Evolutionary conservation across 441 rosid genomes (phyloP), one percentile per base, ranked within the genome.

Genomic region (Croton setiger): DNA sequence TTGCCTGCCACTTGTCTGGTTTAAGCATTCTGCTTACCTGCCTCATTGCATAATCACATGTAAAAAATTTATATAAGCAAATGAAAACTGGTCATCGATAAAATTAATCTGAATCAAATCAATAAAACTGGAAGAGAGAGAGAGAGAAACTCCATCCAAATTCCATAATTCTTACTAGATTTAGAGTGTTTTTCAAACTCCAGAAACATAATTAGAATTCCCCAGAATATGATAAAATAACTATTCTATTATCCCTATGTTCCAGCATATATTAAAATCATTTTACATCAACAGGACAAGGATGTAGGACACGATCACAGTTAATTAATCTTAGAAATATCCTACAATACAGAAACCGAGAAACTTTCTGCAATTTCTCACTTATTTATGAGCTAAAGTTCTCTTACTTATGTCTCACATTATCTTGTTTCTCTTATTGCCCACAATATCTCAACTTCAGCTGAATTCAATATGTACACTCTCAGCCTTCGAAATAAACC

Each of bases 11-110:
- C 82, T 91, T 93, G 66, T 89, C 96, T 18, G 89, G 93, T 84
- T 91, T 91, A 79, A 91, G 98, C 91, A 88, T 87, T 86, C 83
- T 91, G 78, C 79, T 82, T 63, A 86, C 79, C 97, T 93, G 86
- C 71, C 64, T 45, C 80, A 82, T 74, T 41, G 71, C 4, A 41
- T 71, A 62, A 63, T 62, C 56, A 71, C 56, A 70, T 51, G 65
- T 1, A 48, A 70, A 47, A 70, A 73, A 54, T 49, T 73, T 60
- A 27, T 21, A 37, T 4, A 14, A 64, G 21, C 4, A 27, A 66
- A 1, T n/a, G 52, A 18, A 31, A 14, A 31, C 27, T n/a, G 27
- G 35, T 27, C 60, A 41, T 10, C 13, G 20, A 18, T 43, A 37
- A n/a, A 53, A 12, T 21, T 44, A 64, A 23, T 59, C 23, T 18